A percentile compares a stretch with the other conserved stretches of the same genome.
Evolutionary conservation across 331 rosid species (phyloP).

Genomic region (Erythrophleum ivorense): DNA sequence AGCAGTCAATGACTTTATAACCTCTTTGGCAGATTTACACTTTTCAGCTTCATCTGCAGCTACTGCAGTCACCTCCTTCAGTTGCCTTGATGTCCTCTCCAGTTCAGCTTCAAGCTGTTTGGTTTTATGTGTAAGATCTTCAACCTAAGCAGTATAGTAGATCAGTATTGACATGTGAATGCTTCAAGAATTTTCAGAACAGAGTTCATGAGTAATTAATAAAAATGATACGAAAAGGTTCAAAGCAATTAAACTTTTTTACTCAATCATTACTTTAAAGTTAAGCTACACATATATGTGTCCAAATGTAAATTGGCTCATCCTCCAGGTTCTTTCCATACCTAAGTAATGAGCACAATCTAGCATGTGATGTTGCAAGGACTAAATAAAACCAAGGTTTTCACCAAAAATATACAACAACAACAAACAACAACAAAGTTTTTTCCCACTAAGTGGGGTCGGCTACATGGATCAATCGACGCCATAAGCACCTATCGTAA

Average conservation of each 20-base stretch:
- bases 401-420: not conserved
- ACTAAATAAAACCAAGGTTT: not conserved
- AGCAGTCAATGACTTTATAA: slow-evolving; percentile 62
- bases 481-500: too few relatives aligned
- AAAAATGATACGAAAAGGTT: not conserved
- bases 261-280: not conserved
- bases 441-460: too few relatives aligned
- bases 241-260: not conserved
- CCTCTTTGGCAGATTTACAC: slow-evolving; percentile 67
- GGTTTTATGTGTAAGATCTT: slow-evolving; percentile 60
- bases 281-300: not conserved
- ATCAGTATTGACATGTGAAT: not conserved
- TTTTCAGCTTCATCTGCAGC: slow-evolving; percentile 69
- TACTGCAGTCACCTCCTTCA: slow-evolving; percentile 57
- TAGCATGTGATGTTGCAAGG: not conserved
- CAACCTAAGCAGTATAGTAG: slow-evolving; percentile 46
- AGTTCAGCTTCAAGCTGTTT: slow-evolving; percentile 64
- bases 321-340: not conserved
- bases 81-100: slow-evolving; percentile 51
- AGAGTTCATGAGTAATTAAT: not conserved
- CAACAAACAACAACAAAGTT: too few relatives aligned
- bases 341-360: not conserved
- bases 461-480: too few relatives aligned
- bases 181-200: not conserved
- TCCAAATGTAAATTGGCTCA: not conserved